Evolutionary conservation across 108 stramenopile genomes (phyloP), one percentile per base, ranked within the genome.

Genomic region (Phaeodactylum tricornutum): DNA sequence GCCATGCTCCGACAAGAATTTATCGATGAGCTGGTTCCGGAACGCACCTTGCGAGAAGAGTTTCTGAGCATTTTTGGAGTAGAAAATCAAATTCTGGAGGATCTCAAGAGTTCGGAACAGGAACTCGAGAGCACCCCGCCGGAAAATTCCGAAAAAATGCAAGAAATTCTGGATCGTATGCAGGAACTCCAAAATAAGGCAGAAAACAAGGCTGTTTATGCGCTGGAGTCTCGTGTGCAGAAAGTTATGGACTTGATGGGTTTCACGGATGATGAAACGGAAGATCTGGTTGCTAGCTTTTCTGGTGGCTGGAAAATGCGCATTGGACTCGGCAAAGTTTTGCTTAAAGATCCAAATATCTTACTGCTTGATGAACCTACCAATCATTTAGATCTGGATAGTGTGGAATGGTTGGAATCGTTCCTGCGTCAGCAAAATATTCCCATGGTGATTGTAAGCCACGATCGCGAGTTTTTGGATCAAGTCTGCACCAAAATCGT

Each of bases 251-350:
- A 91, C 62, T 50, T 92, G 46, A 94, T 96, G 92, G 96, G 96
- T 19, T 98, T 98, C 68, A 69, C 60, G 12, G 66, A 73, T 2
- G 90, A 89, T 22, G 94, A 96, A 59, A 75, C 59, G 21, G 81
- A 84, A 19, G 77, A 75, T 55, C 59, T 69, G 1, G 93, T 98
- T n/a, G 68, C 72, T 5, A 79, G 81, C 57, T 98, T 98, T 57
- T 82, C 79, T 5, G 97, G 97, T 15, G 97, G 97, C 0, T 98
- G 97, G 97, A 96, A 95, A 44, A 98, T 98, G 97, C 64, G 97
- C 27, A 94, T 96, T 48, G 97, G 94, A n/a, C 74, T 98, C 28
- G 97, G 94, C 26, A 96, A 96, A 64, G 93, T 96, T 4, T 47
- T 98, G 53, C 67, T 95, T 9, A 54, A 83, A 50, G 92, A 95